A percentile compares a stretch with the other conserved stretches of the same genome.
Evolutionary conservation across 2,329 filamentous ascomycete species (phyloP).

Genomic region (Sclerotinia minor): DNA sequence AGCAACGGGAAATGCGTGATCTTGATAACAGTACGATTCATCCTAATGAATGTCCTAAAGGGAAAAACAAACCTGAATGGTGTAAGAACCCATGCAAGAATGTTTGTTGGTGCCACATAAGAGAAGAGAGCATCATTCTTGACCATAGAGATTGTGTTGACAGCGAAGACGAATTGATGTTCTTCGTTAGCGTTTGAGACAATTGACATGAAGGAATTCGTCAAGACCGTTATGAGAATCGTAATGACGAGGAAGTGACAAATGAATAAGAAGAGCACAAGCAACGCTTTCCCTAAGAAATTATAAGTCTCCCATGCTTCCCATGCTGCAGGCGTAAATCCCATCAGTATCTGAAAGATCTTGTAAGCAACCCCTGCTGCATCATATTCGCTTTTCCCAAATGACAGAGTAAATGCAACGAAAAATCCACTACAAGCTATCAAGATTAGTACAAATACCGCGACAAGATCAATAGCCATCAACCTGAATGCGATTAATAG

Average conservation of each 20-base stretch:
- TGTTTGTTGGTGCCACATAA: conserved; percentile 87
- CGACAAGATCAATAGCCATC: conserved; percentile 87
- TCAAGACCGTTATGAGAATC: conserved; percentile 91
- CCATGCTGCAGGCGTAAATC: conserved; percentile 94
- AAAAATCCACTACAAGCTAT: conserved; percentile 94
- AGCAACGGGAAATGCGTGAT: conserved; percentile 84
- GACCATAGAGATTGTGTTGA: conserved; percentile 97
- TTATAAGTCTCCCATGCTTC: conserved; percentile 78
- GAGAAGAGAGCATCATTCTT: conserved; percentile 97
- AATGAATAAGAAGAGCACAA: conserved; percentile 85
- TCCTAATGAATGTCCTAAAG: conserved; percentile 75
- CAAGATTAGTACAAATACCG: conserved; percentile 79
- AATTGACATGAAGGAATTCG: conserved; percentile 94
- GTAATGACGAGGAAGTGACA: conserved; percentile 95
- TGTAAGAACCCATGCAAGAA: conserved; percentile 85
- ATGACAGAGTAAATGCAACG: conserved; percentile 86
- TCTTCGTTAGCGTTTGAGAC: conserved; percentile 92
- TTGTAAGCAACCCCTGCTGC: conserved; percentile 79
- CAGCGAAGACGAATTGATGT: conserved; percentile 89
- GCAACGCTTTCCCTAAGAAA: conserved; percentile 69
- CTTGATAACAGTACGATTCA: conserved; percentile 92
- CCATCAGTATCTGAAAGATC: conserved; percentile 93
- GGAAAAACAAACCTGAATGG: conserved; percentile 79
- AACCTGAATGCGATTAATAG: conserved; percentile 89
- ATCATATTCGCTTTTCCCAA: conserved; percentile 66